A percentile compares a stretch with the other conserved stretches of the same genome.
These are phyloP conservation scores for Symmetrospora coprosmae DNA, from an alignment of 768 basidiomycete genomes.

Conservation along the genomic window DNA sequence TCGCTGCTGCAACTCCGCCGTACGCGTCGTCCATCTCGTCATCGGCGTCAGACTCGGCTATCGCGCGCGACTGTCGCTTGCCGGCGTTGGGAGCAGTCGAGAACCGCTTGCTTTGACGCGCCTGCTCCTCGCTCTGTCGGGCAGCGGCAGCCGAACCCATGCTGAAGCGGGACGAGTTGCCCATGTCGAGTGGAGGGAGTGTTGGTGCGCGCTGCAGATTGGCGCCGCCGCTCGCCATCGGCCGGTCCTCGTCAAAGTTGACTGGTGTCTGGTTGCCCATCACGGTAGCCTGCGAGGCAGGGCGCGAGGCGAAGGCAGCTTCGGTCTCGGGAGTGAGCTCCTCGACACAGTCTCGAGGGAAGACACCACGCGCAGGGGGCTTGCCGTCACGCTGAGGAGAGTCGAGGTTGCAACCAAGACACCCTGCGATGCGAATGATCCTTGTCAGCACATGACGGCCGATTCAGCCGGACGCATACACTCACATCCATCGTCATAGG, in stretches of 20 bases:
- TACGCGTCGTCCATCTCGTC: slow-evolving; percentile 6
- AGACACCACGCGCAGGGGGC: slow-evolving; percentile 22
- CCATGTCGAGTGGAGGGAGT: slow-evolving; percentile 22
- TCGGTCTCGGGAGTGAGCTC: slow-evolving; percentile 6
- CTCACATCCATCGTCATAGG: slow-evolving; percentile 33
- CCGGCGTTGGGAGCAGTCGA: no score
- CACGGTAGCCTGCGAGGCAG: neutral
- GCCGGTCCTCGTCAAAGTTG: neutral
- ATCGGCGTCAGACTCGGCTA: no score
- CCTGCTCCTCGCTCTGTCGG: no score
- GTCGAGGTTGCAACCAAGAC: slow-evolving; percentile 17
- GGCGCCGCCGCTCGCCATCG: neutral
- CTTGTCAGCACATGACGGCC: neutral
- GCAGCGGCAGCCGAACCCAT: neutral
- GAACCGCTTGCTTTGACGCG: no score
- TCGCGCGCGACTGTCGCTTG: no score
- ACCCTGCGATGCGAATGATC: no score
- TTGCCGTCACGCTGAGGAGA: neutral
- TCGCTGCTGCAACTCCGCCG: neutral
- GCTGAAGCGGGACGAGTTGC: slow-evolving; percentile 6
- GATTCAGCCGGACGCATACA: neutral
- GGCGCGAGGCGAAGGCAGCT: neutral
- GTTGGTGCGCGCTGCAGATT: slow-evolving; percentile 21
- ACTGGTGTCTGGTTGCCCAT: neutral
- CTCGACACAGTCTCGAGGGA: slow-evolving; percentile 25